Evolutionary conservation across 176 grass and related monocot species (phyloP).

Genomic region (Phoenix dactylifera): DNA sequence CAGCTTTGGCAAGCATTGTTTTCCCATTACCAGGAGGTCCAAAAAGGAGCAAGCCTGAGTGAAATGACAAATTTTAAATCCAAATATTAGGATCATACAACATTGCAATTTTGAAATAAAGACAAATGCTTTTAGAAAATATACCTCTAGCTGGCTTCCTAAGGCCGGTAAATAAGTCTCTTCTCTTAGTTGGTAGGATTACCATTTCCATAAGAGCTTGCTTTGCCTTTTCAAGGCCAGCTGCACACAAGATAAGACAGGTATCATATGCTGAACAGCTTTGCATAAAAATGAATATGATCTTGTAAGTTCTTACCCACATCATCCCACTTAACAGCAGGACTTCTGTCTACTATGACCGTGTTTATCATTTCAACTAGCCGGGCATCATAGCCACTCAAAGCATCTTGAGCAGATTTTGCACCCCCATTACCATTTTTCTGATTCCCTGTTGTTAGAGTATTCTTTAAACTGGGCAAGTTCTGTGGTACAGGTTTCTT

Average conservation of each 20-base stretch:
- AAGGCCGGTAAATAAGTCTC: slow-evolving; percentile 84
- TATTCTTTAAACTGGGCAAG: slow-evolving; percentile 34
- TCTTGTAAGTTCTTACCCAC: slow-evolving; percentile 50
- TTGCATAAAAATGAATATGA: slow-evolving; percentile 4
- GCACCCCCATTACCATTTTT: slow-evolving; percentile 20
- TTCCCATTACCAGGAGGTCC: slow-evolving; percentile 94
- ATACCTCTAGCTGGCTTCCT: slow-evolving; percentile 83
- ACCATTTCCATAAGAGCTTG: slow-evolving; percentile 99
- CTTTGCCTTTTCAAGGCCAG: slow-evolving; percentile 94
- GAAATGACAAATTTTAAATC: slow-evolving; percentile 2
- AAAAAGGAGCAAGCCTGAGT: slow-evolving; percentile 66
- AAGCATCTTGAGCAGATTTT: slow-evolving; percentile 38
- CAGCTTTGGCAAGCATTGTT: slow-evolving; percentile 99
- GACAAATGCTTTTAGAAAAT: slow-evolving; percentile 5
- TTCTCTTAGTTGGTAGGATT: slow-evolving; percentile 91
- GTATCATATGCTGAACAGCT: slow-evolving; percentile 6
- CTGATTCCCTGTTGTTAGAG: slow-evolving; percentile 28
- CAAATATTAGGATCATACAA: no score
- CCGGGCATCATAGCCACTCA: slow-evolving; percentile 36
- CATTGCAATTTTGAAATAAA: no score
- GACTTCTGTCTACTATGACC: slow-evolving; percentile 87
- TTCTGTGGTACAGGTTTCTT: slow-evolving; percentile 24
- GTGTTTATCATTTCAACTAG: slow-evolving; percentile 96
- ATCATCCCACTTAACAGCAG: slow-evolving; percentile 86
- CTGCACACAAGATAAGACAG: slow-evolving; percentile 29